Conservation (phyloP, 2,329 filamentous ascomycete species). For the Trichophyton schoenleinii region DNA sequence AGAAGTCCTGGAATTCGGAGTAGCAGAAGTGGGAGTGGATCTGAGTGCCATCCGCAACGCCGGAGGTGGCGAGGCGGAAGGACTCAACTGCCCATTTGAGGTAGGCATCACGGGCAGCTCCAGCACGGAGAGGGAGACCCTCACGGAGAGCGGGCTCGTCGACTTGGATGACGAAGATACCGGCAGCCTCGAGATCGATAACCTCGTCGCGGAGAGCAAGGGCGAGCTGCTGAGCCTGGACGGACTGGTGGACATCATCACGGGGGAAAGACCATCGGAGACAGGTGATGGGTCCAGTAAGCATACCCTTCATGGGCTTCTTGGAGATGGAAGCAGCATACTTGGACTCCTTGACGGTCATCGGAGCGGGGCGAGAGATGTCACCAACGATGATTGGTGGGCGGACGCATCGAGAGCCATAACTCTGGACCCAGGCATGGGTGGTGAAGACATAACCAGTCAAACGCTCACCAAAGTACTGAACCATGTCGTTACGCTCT, state of each 20-base stretch:
- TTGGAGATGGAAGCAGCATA: slow-evolving; percentile 91
- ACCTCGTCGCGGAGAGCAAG: slow-evolving; percentile 98
- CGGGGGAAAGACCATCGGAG: slow-evolving; percentile 99
- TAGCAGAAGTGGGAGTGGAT: slow-evolving; percentile 99
- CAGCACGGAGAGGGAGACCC: slow-evolving; percentile 90
- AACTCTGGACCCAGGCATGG: slow-evolving; percentile 96
- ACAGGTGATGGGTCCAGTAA: slow-evolving; percentile 97
- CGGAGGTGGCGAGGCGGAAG: slow-evolving; percentile 90
- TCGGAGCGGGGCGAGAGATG: slow-evolving; percentile 88
- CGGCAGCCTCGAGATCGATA: slow-evolving; percentile 90
- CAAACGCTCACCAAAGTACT: slow-evolving; percentile 98
- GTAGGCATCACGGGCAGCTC: slow-evolving; percentile 93
- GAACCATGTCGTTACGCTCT: slow-evolving; percentile 99
- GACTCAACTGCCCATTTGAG: slow-evolving; percentile 94
- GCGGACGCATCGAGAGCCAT: slow-evolving; percentile 95
- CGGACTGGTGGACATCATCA: slow-evolving; percentile 97
- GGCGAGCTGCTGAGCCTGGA: slow-evolving; percentile 97
- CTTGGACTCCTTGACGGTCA: slow-evolving; percentile 99
- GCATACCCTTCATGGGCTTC: slow-evolving; percentile 99
- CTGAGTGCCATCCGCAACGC: slow-evolving; percentile 90
- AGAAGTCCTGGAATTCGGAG: slow-evolving; percentile 99
- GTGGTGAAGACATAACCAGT: slow-evolving; percentile 98
- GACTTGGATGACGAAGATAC: slow-evolving; percentile 96
- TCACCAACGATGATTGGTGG: slow-evolving; percentile 98
- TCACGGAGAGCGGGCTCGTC: slow-evolving; percentile 98